Conservation (phyloP, 768 basidiomycete genomes). For the Rhizopogon salebrosus region DNA sequence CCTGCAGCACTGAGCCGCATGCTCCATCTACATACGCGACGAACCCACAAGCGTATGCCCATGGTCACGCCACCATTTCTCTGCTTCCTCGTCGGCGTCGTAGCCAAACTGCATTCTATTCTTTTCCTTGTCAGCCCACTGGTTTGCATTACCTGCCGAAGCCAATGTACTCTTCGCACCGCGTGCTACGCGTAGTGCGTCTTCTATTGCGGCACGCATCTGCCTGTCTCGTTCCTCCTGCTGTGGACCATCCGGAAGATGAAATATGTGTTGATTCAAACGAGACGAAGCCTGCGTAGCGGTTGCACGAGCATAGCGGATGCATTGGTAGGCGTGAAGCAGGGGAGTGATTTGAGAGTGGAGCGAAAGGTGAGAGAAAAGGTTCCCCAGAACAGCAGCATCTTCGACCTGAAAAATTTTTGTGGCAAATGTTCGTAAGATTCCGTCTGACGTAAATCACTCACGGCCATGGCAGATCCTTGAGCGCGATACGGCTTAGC, state of each 20-base stretch:
- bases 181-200: constrained; percentile 24
- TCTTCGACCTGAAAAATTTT: constrained; percentile 27
- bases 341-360: constrained; percentile 38
- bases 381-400: constrained; percentile 37
- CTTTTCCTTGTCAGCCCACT: constrained; percentile 55
- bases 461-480: constrained; percentile 50
- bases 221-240: constrained; percentile 45
- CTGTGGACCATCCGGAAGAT: constrained; percentile 48
- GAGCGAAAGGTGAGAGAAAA: constrained; percentile 43
- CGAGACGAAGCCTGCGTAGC: constrained; percentile 45
- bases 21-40: background rate
- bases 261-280: constrained; percentile 50
- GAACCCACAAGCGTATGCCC: constrained; percentile 17
- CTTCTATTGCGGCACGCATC: constrained; percentile 46
- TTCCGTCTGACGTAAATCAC: constrained; percentile 5
- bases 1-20: background rate
- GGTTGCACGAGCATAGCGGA: constrained; percentile 46
- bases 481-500: constrained; percentile 47
- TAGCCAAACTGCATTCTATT: constrained; percentile 44
- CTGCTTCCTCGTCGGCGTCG: constrained; percentile 47
- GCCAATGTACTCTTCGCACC: constrained; percentile 10
- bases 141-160: constrained; percentile 37
- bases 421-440: background rate
- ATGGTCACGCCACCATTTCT: constrained; percentile 41
- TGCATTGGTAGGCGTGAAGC: constrained; percentile 45